These are phyloP conservation scores for Ilyonectria mors-panacis DNA, from an alignment of 2,329 filamentous ascomycete species.

Conservation along the genomic window DNA sequence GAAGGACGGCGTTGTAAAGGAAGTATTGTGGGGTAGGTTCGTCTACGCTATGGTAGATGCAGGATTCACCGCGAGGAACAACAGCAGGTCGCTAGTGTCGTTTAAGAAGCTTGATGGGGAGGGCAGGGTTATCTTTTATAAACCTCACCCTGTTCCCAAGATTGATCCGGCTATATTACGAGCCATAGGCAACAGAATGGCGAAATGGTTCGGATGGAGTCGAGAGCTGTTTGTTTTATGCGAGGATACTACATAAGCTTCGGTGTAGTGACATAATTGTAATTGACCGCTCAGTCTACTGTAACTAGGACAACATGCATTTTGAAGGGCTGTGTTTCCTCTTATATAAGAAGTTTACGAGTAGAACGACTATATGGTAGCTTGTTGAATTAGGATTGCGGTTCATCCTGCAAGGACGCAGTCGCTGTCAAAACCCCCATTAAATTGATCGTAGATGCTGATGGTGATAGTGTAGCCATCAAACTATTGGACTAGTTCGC, in stretches of 20 bases:
- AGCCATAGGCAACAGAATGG: constrained; percentile 18
- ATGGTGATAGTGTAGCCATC: too few relatives aligned
- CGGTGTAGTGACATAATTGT: too few relatives aligned
- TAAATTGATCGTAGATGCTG: too few relatives aligned
- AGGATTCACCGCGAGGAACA: constrained; percentile 15
- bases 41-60: constrained; percentile 28
- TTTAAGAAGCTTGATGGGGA: constrained; percentile 6
- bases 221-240: constrained; percentile 50
- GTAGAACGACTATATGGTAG: too few relatives aligned
- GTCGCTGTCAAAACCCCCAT: too few relatives aligned
- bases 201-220: constrained; percentile 25
- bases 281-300: too few relatives aligned
- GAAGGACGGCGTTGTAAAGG: constrained; percentile 5
- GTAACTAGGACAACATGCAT: too few relatives aligned
- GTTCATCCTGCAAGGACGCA: too few relatives aligned
- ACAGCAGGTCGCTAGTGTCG: constrained; percentile 12
- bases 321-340: too few relatives aligned
- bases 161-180: constrained; percentile 20
- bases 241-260: too few relatives aligned
- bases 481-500: background rate
- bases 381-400: too few relatives aligned
- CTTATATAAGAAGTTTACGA: too few relatives aligned
- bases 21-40: constrained; percentile 23
- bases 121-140: constrained; percentile 26
- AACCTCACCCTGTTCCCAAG: constrained; percentile 22